Conservation (phyloP, 2,329 filamentous ascomycete genomes). For the Sporothrix mexicana region DNA sequence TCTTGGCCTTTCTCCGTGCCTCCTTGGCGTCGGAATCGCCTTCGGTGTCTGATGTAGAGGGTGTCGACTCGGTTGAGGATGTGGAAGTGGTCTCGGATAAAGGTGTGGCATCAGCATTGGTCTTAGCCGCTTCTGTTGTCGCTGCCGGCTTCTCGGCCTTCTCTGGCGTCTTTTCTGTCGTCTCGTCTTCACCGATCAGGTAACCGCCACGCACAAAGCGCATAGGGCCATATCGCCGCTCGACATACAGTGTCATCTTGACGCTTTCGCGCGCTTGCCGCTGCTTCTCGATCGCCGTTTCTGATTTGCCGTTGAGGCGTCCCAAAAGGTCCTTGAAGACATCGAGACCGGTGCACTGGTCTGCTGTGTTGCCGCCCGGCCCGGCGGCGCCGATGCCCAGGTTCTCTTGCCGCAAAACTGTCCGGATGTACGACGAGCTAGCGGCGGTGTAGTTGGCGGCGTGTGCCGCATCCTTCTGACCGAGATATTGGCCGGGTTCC, state of each 20-base stretch:
- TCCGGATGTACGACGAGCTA: constrained; percentile 83
- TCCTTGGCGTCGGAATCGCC: constrained; percentile 18
- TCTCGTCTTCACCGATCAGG: constrained; percentile 62
- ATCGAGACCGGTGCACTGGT: constrained; percentile 83
- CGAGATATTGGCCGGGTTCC: constrained; percentile 83
- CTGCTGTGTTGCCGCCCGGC: constrained; percentile 61
- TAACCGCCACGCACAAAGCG: constrained; percentile 88
- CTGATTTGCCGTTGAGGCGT: constrained; percentile 84
- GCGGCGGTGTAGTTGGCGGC: constrained; percentile 77
- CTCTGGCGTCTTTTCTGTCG: constrained; percentile 44
- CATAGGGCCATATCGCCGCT: constrained; percentile 78
- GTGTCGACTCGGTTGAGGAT: constrained; percentile 33
- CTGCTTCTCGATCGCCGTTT: constrained; percentile 73
- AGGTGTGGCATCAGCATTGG: constrained; percentile 34
- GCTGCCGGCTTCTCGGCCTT: constrained; percentile 34
- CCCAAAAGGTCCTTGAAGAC: constrained; percentile 86
- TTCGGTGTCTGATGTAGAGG: constrained; percentile 8
- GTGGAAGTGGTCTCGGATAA: neutral
- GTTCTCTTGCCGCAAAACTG: constrained; percentile 86
- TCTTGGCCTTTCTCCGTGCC: constrained; percentile 27
- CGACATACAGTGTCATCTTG: constrained; percentile 74
- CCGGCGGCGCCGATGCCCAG: constrained; percentile 85
- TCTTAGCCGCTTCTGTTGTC: constrained; percentile 12
- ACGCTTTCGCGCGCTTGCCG: constrained; percentile 70
- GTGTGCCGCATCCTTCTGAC: constrained; percentile 76